phyloP scores from a whole-genome alignment of 306 rosid genomes.

The Castanea mollissima region DNA sequence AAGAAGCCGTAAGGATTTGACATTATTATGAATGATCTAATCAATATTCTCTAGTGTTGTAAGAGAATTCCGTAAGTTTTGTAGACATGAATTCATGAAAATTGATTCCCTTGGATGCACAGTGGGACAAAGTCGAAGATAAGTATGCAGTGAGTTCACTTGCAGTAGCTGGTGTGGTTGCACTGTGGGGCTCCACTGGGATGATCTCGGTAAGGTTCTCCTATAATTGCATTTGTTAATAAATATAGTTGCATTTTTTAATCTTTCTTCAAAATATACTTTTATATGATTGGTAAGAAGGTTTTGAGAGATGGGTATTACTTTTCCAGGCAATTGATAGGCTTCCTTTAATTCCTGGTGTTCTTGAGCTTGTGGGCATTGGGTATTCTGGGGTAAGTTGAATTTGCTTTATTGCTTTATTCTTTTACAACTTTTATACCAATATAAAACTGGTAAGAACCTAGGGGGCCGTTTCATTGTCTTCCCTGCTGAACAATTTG shows the following conservation, averaged over 20 bases:
- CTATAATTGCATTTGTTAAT: slow-evolving; percentile 1
- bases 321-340: slow-evolving; percentile 80
- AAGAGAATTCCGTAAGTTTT: not conserved
- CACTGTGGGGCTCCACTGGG: slow-evolving; percentile 69
- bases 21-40: not conserved
- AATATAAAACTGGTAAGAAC: not conserved
- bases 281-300: not conserved
- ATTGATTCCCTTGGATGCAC: slow-evolving; percentile 19
- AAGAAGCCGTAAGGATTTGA: slow-evolving; percentile 53
- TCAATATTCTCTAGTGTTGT: not conserved
- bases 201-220: slow-evolving; percentile 60
- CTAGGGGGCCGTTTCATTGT: not conserved
- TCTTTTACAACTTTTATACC: not conserved
- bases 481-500: no score
- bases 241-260: not conserved
- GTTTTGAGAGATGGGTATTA: slow-evolving; percentile 16
- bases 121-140: slow-evolving; percentile 97
- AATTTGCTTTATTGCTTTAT: slow-evolving; percentile 7
- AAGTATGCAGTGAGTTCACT: slow-evolving; percentile 84
- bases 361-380: slow-evolving; percentile 84
- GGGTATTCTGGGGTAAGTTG: slow-evolving; percentile 85
- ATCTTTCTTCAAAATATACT: not conserved
- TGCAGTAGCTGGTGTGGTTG: slow-evolving; percentile 57
- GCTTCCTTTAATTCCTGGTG: slow-evolving; percentile 88
- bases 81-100: slow-evolving; percentile 1